phyloP scores from a whole-genome alignment of 768 basidiomycete species.

The Lentinula guzmanii region DNA sequence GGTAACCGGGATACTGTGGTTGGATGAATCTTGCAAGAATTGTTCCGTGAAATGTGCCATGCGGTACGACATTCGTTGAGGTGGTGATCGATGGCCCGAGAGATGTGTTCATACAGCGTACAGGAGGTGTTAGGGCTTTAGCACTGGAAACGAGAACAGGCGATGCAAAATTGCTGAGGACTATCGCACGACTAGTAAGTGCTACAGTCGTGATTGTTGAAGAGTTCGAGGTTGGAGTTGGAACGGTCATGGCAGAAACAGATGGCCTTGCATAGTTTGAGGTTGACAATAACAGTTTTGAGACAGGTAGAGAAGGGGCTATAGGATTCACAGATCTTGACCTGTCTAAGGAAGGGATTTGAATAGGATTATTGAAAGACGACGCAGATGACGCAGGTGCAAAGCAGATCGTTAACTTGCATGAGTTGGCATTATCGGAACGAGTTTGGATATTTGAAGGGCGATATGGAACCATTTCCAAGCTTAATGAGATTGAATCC shows the following conservation, averaged over 20 bases:
- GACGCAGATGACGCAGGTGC: too few relatives aligned
- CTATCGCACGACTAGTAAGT: background rate
- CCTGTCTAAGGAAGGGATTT: too few relatives aligned
- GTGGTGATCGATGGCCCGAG: background rate
- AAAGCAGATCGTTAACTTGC: too few relatives aligned
- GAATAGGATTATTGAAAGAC: too few relatives aligned
- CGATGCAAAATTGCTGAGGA: background rate
- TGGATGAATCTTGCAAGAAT: background rate
- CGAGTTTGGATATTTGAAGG: background rate
- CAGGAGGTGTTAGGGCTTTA: background rate
- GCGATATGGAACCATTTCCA: background rate
- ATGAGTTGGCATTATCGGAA: background rate
- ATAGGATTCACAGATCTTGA: too few relatives aligned
- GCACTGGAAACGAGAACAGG: background rate
- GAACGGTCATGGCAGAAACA: too few relatives aligned
- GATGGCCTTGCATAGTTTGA: too few relatives aligned
- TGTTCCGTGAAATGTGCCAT: background rate
- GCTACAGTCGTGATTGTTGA: background rate
- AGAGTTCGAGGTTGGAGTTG: background rate
- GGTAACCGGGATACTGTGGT: background rate
- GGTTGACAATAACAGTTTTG: too few relatives aligned
- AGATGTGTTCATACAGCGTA: background rate
- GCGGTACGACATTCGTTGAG: background rate
- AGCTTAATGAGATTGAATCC: too few relatives aligned
- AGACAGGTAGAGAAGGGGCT: too few relatives aligned